phyloP scores from a whole-genome alignment of 2,329 filamentous ascomycete genomes.

The Scytalidium sp. region DNA sequence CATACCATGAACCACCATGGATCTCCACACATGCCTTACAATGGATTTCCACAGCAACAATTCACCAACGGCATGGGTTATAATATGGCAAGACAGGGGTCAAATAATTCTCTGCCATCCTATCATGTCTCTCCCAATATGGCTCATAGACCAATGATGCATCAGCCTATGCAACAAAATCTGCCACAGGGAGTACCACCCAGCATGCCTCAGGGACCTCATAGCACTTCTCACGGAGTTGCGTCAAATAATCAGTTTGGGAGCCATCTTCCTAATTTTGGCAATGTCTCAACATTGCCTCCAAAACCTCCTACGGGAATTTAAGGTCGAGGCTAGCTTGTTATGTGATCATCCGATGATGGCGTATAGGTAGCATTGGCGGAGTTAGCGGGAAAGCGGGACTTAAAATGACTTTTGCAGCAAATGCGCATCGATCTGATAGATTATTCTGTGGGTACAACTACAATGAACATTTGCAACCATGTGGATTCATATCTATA shows the following conservation, averaged over 20 bases:
- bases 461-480: conserved; percentile 5
- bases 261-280: conserved; percentile 54
- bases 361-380: conserved; percentile 31
- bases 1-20: conserved; percentile 30
- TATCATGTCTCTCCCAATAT: conserved; percentile 33
- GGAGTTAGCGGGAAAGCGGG: conserved; percentile 28
- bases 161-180: conserved; percentile 25
- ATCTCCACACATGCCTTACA: conserved; percentile 40
- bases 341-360: conserved; percentile 23
- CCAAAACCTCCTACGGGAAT: conserved; percentile 48
- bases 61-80: conserved; percentile 28
- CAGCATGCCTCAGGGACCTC: conserved; percentile 14
- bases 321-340: conserved; percentile 17
- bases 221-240: conserved; percentile 19
- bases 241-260: conserved; percentile 28
- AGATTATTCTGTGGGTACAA: conserved; percentile 24
- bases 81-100: conserved; percentile 31
- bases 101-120: conserved; percentile 31
- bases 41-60: conserved; percentile 26
- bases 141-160: conserved; percentile 30
- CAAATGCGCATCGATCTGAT: conserved; percentile 26
- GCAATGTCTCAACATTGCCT: conserved; percentile 49
- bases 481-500: not conserved
- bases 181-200: conserved; percentile 20
- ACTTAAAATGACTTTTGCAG: conserved; percentile 24